A percentile compares a stretch with the other conserved stretches of the same genome.
Conservation (phyloP, 2,329 filamentous ascomycete genomes). For the Dothiorella sarmentorum region DNA sequence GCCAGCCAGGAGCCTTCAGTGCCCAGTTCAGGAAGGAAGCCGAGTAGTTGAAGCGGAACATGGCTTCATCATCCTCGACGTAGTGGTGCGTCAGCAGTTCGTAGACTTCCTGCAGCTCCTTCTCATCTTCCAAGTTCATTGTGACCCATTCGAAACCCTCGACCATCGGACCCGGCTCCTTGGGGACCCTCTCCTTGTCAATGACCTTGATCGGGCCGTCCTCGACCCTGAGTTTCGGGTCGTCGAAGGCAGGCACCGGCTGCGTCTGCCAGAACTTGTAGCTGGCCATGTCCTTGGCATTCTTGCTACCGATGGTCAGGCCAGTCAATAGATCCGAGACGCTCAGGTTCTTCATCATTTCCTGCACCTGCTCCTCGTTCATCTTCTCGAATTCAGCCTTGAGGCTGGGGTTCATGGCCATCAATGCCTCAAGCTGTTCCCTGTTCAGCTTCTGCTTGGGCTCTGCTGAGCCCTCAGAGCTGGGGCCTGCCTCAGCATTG, state of each 20-base stretch:
- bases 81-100: conserved; percentile 91
- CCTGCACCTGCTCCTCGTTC: conserved; percentile 33
- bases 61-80: conserved; percentile 93
- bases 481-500: conserved; percentile 24
- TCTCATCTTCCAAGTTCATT: conserved; percentile 76
- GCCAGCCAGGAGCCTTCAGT: conserved; percentile 91
- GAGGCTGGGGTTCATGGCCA: conserved; percentile 38
- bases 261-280: conserved; percentile 99
- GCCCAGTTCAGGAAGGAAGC: conserved; percentile 88
- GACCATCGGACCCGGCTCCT: conserved; percentile 67
- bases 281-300: conserved; percentile 90
- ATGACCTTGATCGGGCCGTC: conserved; percentile 76
- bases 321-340: conserved; percentile 72
- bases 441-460: conserved; percentile 29
- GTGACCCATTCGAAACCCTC: conserved; percentile 93
- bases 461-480: neutral
- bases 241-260: conserved; percentile 78
- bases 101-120: conserved; percentile 82
- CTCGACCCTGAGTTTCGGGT: conserved; percentile 58
- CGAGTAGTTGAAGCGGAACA: conserved; percentile 97
- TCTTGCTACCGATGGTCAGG: conserved; percentile 74
- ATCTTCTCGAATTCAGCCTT: conserved; percentile 35
- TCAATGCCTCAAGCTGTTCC: conserved; percentile 36
- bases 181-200: conserved; percentile 73
- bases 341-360: conserved; percentile 59